Evolutionary conservation across 73 alveolate genomes (phyloP).

Genomic region (Uronychia binucleata): DNA sequence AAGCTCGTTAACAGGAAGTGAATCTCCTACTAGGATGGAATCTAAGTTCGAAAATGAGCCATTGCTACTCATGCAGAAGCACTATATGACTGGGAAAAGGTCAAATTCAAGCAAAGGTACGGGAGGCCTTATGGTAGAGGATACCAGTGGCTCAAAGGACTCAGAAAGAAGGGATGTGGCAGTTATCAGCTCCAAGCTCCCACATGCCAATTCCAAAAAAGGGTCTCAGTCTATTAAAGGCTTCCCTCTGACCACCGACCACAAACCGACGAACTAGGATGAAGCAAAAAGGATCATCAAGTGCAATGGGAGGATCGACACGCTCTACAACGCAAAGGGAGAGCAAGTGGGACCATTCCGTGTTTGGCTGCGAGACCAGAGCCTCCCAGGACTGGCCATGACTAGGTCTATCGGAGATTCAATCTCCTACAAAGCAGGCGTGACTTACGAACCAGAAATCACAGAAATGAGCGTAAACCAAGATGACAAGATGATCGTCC

Average conservation of each 20-base stretch:
- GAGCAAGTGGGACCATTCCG: constrained; percentile 89
- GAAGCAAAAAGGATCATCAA: constrained; percentile 82
- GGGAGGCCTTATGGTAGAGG: no score
- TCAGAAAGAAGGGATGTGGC: no score
- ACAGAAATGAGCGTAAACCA: constrained; percentile 48
- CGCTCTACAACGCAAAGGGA: constrained; percentile 62
- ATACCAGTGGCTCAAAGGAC: no score
- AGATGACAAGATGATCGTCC: constrained; percentile 83
- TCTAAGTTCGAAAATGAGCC: not conserved
- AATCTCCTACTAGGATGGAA: not conserved
- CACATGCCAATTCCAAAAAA: no score
- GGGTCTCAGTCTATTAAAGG: no score
- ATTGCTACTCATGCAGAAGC: no score
- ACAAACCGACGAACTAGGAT: constrained; percentile 82
- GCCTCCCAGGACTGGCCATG: constrained; percentile 96
- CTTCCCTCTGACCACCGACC: constrained; percentile 69
- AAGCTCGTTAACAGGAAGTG: not conserved
- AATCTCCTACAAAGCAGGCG: constrained; percentile 90
- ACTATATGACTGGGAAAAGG: no score
- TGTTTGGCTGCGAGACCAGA: constrained; percentile 84
- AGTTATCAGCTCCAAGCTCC: no score
- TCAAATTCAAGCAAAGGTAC: no score
- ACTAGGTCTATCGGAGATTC: constrained; percentile 94
- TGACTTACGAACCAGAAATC: constrained; percentile 71
- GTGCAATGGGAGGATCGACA: constrained; percentile 85